A percentile compares a stretch with the other conserved stretches of the same genome.
These are phyloP conservation scores for Neophaeococcomyces aloes DNA, from an alignment of 2,329 filamentous ascomycete species.

Conservation along the genomic window DNA sequence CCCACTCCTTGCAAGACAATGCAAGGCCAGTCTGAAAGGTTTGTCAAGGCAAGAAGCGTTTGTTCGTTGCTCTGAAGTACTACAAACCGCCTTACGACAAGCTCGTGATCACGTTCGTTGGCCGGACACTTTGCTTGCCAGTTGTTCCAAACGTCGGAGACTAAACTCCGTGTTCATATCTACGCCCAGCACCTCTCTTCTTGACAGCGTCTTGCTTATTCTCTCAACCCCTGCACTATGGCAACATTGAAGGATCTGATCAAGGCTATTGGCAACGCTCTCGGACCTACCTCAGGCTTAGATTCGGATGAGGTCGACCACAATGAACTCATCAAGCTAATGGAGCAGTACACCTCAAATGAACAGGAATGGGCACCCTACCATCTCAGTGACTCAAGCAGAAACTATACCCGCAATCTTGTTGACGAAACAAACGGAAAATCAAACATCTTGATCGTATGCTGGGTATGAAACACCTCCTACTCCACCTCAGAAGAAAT, in stretches of 20 bases:
- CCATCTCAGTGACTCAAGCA: conserved; percentile 58
- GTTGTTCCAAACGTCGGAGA: not conserved
- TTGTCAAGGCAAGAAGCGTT: too few species aligned
- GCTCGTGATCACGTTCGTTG: not conserved
- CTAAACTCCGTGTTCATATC: conserved; percentile 3
- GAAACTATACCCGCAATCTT: conserved; percentile 75
- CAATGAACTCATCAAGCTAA: conserved; percentile 56
- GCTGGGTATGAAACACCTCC: conserved; percentile 6
- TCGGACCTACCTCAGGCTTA: conserved; percentile 73
- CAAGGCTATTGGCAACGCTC: conserved; percentile 56
- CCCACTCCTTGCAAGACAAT: too few species aligned
- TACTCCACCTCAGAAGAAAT: not conserved
- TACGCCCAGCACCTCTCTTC: not conserved
- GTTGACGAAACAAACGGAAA: conserved; percentile 83
- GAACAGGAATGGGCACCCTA: conserved; percentile 63
- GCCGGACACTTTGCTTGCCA: conserved; percentile 7
- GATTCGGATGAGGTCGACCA: conserved; percentile 74
- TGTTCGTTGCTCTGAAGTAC: not conserved
- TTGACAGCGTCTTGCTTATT: not conserved
- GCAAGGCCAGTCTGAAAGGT: too few species aligned
- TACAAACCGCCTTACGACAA: too few species aligned
- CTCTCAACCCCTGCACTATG: not conserved
- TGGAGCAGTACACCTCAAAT: conserved; percentile 62
- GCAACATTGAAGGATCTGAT: conserved; percentile 58
- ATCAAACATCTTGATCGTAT: conserved; percentile 54